Percentiles rank a stretch among this genome's conserved stretches.
Evolutionary conservation across 73 alveolate genomes (phyloP).

Genomic region (Effrenium voratum): DNA sequence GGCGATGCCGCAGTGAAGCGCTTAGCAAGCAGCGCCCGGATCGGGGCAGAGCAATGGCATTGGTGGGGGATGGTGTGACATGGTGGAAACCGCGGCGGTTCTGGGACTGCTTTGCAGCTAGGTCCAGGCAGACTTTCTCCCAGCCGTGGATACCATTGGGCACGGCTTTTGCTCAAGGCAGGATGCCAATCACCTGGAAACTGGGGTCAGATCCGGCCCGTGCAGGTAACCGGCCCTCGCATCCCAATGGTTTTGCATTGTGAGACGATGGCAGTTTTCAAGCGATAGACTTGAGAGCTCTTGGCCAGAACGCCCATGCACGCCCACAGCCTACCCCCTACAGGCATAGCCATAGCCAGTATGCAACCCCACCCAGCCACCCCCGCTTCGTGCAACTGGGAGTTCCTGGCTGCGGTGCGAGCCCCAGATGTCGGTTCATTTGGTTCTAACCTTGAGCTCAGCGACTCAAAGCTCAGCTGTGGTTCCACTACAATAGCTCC

Average conservation of each 20-base stretch:
- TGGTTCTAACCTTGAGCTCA: too few species aligned
- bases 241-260: constrained; percentile 77
- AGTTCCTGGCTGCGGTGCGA: too few species aligned
- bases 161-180: constrained; percentile 88
- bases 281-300: constrained; percentile 45
- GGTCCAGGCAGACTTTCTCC: constrained; percentile 78
- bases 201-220: neutral
- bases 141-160: constrained; percentile 93
- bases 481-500: too few species aligned
- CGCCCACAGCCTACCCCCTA: too few species aligned
- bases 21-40: neutral
- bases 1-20: neutral
- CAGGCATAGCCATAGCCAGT: too few species aligned
- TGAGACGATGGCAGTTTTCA: constrained; percentile 36
- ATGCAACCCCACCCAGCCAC: too few species aligned
- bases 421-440: too few species aligned
- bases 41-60: neutral
- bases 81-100: neutral
- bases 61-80: too few species aligned
- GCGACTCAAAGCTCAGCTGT: too few species aligned
- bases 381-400: too few species aligned
- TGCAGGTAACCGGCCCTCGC: constrained; percentile 75
- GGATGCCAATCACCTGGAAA: neutral
- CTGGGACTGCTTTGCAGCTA: neutral
- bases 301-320: too few species aligned